Evolutionary conservation across 345 rosid genomes (phyloP).

Genomic region (Theobroma cacao): DNA sequence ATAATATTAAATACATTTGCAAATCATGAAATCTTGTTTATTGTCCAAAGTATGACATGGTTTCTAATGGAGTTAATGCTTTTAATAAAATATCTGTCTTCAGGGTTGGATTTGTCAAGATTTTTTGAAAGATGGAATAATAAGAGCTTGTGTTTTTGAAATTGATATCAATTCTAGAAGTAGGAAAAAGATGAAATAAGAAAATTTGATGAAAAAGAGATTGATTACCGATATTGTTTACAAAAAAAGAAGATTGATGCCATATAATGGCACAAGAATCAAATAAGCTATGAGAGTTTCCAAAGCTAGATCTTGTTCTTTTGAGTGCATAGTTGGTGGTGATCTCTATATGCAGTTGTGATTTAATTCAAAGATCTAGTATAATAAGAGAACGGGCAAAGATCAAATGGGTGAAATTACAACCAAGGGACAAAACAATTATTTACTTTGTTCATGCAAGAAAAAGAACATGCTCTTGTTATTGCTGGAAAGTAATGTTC

Average conservation of each 20-base stretch:
- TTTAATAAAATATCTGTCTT: conserved; percentile 74
- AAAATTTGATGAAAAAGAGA: neutral
- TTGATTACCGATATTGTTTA: neutral
- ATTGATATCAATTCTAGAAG: neutral
- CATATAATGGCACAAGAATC: neutral
- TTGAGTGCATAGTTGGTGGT: neutral
- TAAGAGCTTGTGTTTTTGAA: too few relatives aligned
- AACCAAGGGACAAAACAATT: neutral
- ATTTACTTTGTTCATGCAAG: neutral
- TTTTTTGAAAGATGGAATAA: conserved; percentile 41
- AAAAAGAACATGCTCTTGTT: neutral
- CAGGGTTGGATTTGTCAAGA: conserved; percentile 74
- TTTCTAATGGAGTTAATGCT: conserved; percentile 38
- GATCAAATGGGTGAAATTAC: neutral
- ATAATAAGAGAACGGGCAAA: neutral
- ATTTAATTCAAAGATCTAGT: neutral
- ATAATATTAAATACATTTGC: too few relatives aligned
- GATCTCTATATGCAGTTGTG: neutral
- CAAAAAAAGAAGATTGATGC: neutral
- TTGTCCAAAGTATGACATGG: conserved; percentile 10
- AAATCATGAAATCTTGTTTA: too few relatives aligned
- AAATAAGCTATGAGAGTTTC: neutral
- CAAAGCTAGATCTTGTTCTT: neutral
- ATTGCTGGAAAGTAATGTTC: neutral
- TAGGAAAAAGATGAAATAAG: neutral